Percentiles rank a stretch among this genome's conserved stretches.
phyloP scores from a whole-genome alignment of 2,329 filamentous ascomycete genomes.

The Hortaea werneckii region DNA sequence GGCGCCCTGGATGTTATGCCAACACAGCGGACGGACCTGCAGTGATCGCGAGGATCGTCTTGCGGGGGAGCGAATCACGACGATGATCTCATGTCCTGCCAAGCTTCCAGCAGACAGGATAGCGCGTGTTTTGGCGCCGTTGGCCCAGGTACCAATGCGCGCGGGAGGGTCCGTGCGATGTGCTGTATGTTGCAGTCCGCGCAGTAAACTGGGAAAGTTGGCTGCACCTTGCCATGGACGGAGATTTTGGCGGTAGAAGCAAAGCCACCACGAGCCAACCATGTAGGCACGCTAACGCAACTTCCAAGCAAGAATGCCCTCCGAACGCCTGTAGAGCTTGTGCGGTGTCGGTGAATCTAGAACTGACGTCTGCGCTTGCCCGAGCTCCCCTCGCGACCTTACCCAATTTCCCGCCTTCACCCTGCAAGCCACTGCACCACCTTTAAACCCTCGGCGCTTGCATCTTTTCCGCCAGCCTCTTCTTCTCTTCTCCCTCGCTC shows the following conservation, averaged over 20 bases:
- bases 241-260: no score
- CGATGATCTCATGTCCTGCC: background rate
- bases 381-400: background rate
- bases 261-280: no score
- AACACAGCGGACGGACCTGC: background rate
- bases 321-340: no score
- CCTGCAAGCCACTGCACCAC: background rate
- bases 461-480: background rate
- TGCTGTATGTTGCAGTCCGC: no score
- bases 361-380: background rate
- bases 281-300: no score
- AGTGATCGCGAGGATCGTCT: background rate
- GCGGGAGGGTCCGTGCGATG: no score
- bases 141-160: no score
- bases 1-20: no score
- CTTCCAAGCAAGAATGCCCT: no score
- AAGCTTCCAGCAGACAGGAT: background rate
- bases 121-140: no score
- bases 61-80: background rate
- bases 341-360: background rate
- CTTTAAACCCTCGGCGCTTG: background rate
- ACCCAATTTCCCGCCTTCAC: background rate
- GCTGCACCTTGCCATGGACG: no score
- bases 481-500: background rate
- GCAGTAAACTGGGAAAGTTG: no score